Base-by-base conservation (phyloP, 106 monocot species). In the Apostasia shenzhenica region DNA sequence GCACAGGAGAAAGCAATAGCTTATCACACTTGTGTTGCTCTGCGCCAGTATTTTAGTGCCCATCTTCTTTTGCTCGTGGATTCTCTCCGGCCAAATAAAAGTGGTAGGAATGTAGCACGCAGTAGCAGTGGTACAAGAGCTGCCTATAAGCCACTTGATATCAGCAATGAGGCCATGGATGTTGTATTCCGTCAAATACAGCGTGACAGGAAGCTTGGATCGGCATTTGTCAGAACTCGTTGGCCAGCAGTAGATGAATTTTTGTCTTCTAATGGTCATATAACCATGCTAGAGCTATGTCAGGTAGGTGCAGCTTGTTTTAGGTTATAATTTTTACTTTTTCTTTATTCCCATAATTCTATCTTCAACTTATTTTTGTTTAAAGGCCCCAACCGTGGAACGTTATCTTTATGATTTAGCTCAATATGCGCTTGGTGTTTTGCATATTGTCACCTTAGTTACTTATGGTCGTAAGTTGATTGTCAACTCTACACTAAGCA, bases 91-190 rank as follows among this genome's bases (percentile, higher is more conserved):
- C 92, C 97, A 71, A 87, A 84, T 78, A 97, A 92, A 83, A 81
- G 77, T 46, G 82, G 57, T 63, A 82, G 92, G 55, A 71, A 86
- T 42, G 51, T 81, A 43, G 87, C 79, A 8, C 78, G 97, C 41
- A 84, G 75, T 77, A 86, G 61, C 52, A 69, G 86, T 13, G 84
- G 80, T 73, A 82, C 82, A 55, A 92, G 92, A 60, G 81, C 84
- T 70, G 86, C 81, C 3, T 90, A 92, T 76, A 92, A 87, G 81
- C 97, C 92, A 57, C 77, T 97, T 52, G 97, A 97, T 73, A 89
- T 97, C 55, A 90, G 92, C 75, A 92, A 83, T 80, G 97, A 97
- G 75, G 89, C 89, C 14, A 89, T 97, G 86, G 97, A 97, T 70
- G 68, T 84, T 13, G 83, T 97, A 39, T 90, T 92, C 68, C 76